A percentile compares a stretch with the other conserved stretches of the same genome.
Evolutionary conservation across 1,284 basidiomycete species (phyloP).

Genomic region (Blastosporella zonata): DNA sequence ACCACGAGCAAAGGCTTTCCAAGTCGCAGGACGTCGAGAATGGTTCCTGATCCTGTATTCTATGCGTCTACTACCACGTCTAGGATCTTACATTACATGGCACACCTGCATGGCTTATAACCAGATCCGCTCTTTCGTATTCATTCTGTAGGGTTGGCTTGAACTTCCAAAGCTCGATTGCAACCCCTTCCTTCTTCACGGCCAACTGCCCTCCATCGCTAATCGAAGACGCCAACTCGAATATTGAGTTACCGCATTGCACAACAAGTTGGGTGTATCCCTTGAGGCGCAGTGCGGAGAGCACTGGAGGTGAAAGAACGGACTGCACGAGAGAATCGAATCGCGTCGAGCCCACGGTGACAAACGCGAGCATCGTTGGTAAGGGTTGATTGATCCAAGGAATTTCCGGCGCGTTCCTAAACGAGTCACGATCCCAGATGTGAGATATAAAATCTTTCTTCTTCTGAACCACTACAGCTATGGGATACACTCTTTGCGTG

Average conservation of each 20-base stretch:
- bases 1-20: slow-evolving; percentile 81
- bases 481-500: slow-evolving; percentile 64
- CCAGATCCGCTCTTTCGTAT: slow-evolving; percentile 66
- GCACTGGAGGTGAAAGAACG: slow-evolving; percentile 55
- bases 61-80: slow-evolving; percentile 4
- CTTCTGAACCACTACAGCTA: slow-evolving; percentile 23
- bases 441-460: slow-evolving; percentile 12
- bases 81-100: slow-evolving; percentile 2
- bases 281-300: slow-evolving; percentile 48
- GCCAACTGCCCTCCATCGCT: slow-evolving; percentile 27
- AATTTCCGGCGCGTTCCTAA: slow-evolving; percentile 15
- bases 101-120: slow-evolving; percentile 93
- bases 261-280: slow-evolving; percentile 63
- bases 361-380: slow-evolving; percentile 60
- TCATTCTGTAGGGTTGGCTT: slow-evolving; percentile 68
- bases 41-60: slow-evolving; percentile 84
- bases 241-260: slow-evolving; percentile 69
- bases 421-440: slow-evolving; percentile 16
- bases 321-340: slow-evolving; percentile 75
- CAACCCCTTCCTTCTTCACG: slow-evolving; percentile 42
- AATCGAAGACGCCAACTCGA: slow-evolving; percentile 29
- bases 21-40: slow-evolving; percentile 81
- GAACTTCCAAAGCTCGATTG: slow-evolving; percentile 69
- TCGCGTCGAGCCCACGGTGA: slow-evolving; percentile 89
- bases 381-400: slow-evolving; percentile 9